A percentile compares a stretch with the other conserved stretches of the same genome.
phyloP scores from a whole-genome alignment of 2,329 filamentous ascomycete species.

The Phialophora tarda region DNA sequence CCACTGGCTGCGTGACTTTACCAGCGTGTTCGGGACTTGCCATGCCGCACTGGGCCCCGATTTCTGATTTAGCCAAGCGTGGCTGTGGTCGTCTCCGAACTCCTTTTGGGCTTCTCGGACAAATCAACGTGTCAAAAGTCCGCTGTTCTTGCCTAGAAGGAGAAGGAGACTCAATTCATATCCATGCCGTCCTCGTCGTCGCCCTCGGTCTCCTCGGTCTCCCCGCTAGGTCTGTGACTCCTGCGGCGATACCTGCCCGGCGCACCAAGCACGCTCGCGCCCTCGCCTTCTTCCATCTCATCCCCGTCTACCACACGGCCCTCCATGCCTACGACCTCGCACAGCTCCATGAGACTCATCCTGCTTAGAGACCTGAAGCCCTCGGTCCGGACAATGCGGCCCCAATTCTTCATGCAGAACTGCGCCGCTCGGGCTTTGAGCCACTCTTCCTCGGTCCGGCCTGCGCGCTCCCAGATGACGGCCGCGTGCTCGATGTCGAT shows the following conservation, averaged over 20 bases:
- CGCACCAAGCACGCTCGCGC: slow-evolving; percentile 50
- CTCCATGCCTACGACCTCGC: slow-evolving; percentile 90
- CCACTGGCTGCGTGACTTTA: not conserved
- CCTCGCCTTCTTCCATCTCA: slow-evolving; percentile 68
- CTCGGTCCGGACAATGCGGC: slow-evolving; percentile 84
- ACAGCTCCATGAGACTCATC: slow-evolving; percentile 82
- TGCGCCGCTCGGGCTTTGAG: slow-evolving; percentile 83
- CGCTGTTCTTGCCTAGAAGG: not conserved
- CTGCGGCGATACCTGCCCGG: slow-evolving; percentile 37
- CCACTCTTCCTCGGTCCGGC: slow-evolving; percentile 90
- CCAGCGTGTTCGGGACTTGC: too few species aligned
- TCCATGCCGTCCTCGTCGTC: slow-evolving; percentile 58
- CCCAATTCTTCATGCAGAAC: slow-evolving; percentile 94
- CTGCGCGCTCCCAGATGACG: slow-evolving; percentile 93
- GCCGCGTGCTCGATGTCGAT: slow-evolving; percentile 94
- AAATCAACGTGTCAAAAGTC: not conserved
- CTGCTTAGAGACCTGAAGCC: slow-evolving; percentile 84
- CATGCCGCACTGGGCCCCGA: not conserved
- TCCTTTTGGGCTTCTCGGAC: not conserved
- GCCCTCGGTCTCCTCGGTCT: slow-evolving; percentile 50
- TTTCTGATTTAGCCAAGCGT: not conserved
- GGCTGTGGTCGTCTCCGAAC: not conserved
- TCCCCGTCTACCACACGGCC: slow-evolving; percentile 89
- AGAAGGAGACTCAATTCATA: slow-evolving; percentile 38
- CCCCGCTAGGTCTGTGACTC: slow-evolving; percentile 43